Evolutionary conservation across 768 basidiomycete genomes (phyloP).

Genomic region (Calocybe cyanea): DNA sequence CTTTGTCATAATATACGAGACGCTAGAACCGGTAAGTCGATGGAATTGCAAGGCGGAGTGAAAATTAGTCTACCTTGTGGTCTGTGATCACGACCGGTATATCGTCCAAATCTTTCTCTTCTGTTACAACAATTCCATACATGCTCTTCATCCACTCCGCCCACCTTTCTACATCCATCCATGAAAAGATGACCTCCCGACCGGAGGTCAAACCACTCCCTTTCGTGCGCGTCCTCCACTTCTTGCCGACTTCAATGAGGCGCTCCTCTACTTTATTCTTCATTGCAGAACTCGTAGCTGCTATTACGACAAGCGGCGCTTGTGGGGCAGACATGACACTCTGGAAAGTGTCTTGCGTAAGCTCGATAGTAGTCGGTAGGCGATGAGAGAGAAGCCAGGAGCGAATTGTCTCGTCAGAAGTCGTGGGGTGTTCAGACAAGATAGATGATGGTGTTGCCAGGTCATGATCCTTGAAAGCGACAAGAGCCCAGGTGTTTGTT

Average conservation of each 20-base stretch:
- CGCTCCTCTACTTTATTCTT: constrained; percentile 41
- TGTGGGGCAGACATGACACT: constrained; percentile 81
- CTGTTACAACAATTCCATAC: constrained; percentile 59
- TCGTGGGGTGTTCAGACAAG: constrained; percentile 28
- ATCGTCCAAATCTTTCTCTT: constrained; percentile 30
- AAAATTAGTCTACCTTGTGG: constrained; percentile 54
- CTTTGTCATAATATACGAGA: constrained; percentile 73
- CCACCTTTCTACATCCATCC: constrained; percentile 89
- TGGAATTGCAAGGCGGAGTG: constrained; percentile 1
- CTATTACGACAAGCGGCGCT: constrained; percentile 76
- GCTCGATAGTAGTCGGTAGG: constrained; percentile 69
- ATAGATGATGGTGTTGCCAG: constrained; percentile 39
- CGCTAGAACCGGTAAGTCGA: constrained; percentile 34
- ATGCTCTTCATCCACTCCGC: constrained; percentile 86
- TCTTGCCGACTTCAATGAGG: constrained; percentile 48
- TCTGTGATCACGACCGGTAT: constrained; percentile 70
- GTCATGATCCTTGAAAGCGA: constrained; percentile 66
- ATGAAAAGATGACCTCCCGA: constrained; percentile 74
- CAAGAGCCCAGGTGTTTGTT: constrained; percentile 53
- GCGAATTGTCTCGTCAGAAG: constrained; percentile 30
- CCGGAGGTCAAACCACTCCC: constrained; percentile 38
- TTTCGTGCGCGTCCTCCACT: constrained; percentile 51
- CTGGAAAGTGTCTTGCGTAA: constrained; percentile 77
- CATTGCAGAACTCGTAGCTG: constrained; percentile 37
- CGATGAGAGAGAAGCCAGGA: constrained; percentile 67